A percentile compares a stretch with the other conserved stretches of the same genome.
Evolutionary conservation across 352 stramenopile species (phyloP).

Genomic region (Globisporangium paroecandrum): DNA sequence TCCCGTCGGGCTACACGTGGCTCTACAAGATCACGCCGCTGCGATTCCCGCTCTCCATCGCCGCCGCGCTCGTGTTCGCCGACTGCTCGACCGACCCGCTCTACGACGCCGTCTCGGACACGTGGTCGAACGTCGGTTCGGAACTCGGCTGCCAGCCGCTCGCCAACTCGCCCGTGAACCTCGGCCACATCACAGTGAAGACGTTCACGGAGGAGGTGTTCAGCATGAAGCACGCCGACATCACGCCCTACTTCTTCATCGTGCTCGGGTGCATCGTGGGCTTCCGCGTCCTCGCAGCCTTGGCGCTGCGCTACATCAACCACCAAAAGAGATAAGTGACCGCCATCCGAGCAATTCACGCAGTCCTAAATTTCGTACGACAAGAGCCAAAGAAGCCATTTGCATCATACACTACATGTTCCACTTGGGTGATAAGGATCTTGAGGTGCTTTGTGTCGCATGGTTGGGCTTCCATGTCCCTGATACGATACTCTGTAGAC

Average conservation of each 20-base stretch:
- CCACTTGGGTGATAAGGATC: no score
- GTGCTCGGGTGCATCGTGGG: not conserved
- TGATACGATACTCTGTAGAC: no score
- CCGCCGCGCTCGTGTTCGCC: constrained; percentile 2
- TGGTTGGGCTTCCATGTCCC: no score
- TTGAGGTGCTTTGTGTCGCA: no score
- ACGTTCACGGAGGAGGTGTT: constrained; percentile 22
- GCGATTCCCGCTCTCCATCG: not conserved
- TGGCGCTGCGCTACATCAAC: not conserved
- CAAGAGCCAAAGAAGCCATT: no score
- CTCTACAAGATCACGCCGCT: constrained; percentile 1
- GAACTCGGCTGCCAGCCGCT: constrained; percentile 10
- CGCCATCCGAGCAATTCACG: no score
- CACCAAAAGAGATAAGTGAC: not conserved
- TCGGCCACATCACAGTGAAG: constrained; percentile 15
- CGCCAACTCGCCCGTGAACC: not conserved
- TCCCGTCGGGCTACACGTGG: constrained; percentile 23
- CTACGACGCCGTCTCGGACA: not conserved
- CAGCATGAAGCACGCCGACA: constrained; percentile 5
- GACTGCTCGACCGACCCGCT: constrained; percentile 1
- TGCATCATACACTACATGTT: no score
- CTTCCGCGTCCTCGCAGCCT: constrained; percentile 4
- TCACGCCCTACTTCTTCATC: not conserved
- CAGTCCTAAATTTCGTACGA: no score
- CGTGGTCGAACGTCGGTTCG: not conserved